Conservation (phyloP, 352 stramenopile genomes). For the Thraustotheca clavata region DNA sequence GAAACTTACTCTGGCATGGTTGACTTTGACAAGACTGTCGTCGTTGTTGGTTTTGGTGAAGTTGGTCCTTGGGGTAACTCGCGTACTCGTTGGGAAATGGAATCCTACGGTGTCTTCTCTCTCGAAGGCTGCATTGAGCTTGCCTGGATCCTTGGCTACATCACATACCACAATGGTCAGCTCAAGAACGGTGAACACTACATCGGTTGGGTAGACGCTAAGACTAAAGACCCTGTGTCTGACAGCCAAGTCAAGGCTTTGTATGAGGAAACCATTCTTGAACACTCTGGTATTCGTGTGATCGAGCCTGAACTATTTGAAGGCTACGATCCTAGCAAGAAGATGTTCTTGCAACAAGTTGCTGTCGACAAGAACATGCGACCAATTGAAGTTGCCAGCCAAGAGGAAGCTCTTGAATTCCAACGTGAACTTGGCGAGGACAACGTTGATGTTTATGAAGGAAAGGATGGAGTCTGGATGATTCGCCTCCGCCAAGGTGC, state of each 20-base stretch:
- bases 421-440: slow-evolving; percentile 68
- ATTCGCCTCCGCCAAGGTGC: slow-evolving; percentile 72
- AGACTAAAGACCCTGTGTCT: slow-evolving; percentile 64
- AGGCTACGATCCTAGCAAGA: slow-evolving; percentile 83
- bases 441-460: slow-evolving; percentile 77
- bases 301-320: slow-evolving; percentile 82
- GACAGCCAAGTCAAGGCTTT: slow-evolving; percentile 69
- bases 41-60: slow-evolving; percentile 81
- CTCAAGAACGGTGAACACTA: slow-evolving; percentile 24
- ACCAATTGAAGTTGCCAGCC: slow-evolving; percentile 76
- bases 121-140: slow-evolving; percentile 84
- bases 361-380: slow-evolving; percentile 85
- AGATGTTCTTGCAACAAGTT: slow-evolving; percentile 78
- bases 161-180: slow-evolving; percentile 69
- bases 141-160: slow-evolving; percentile 76
- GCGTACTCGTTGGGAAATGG: slow-evolving; percentile 85
- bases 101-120: slow-evolving; percentile 84
- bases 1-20: slow-evolving; percentile 52
- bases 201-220: slow-evolving; percentile 64
- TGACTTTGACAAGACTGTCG: slow-evolving; percentile 73
- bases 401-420: slow-evolving; percentile 78
- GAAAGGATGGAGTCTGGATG: slow-evolving; percentile 61
- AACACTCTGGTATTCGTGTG: slow-evolving; percentile 74
- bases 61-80: slow-evolving; percentile 80
- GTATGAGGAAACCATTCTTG: slow-evolving; percentile 75